These are phyloP conservation scores for Sarocladium oryzae DNA, from an alignment of 2,329 filamentous ascomycete genomes.

Conservation along the genomic window DNA sequence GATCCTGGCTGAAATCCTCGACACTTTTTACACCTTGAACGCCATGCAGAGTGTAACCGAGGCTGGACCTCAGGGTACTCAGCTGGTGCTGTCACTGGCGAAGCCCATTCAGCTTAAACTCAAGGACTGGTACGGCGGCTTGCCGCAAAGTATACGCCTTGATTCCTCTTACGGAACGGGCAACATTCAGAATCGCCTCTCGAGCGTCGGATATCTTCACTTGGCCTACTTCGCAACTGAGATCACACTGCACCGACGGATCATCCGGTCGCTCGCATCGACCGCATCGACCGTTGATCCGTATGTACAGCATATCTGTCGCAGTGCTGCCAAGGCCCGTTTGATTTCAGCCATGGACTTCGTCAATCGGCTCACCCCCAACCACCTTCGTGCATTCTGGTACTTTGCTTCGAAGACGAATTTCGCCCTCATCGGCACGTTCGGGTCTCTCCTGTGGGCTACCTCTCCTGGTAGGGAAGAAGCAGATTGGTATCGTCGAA, in stretches of 20 bases:
- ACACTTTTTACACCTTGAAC: conserved; percentile 74
- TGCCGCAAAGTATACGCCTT: conserved; percentile 61
- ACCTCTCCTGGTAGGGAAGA: conserved; percentile 84
- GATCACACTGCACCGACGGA: conserved; percentile 86
- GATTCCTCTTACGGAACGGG: conserved; percentile 37
- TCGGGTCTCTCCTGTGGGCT: conserved; percentile 83
- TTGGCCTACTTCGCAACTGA: conserved; percentile 91
- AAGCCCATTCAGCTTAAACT: conserved; percentile 79
- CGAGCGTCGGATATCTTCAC: conserved; percentile 71
- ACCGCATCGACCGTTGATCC: conserved; percentile 50
- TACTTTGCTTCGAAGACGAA: conserved; percentile 83
- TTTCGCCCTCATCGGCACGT: conserved; percentile 91
- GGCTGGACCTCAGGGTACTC: conserved; percentile 63
- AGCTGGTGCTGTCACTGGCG: conserved; percentile 65
- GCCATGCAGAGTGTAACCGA: conserved; percentile 64
- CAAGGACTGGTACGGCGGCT: conserved; percentile 71
- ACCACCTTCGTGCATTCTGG: conserved; percentile 89
- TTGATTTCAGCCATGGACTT: conserved; percentile 97
- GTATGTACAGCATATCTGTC: conserved; percentile 87
- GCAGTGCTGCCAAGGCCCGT: conserved; percentile 86
- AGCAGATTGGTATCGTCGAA: conserved; percentile 82
- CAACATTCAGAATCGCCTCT: conserved; percentile 39
- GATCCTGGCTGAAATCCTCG: conserved; percentile 73
- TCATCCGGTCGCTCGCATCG: conserved; percentile 68
- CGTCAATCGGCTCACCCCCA: conserved; percentile 82